Percentiles rank a stretch among this genome's conserved stretches.
phyloP scores from a whole-genome alignment of 441 rosid genomes.

The Erodium texanum region DNA sequence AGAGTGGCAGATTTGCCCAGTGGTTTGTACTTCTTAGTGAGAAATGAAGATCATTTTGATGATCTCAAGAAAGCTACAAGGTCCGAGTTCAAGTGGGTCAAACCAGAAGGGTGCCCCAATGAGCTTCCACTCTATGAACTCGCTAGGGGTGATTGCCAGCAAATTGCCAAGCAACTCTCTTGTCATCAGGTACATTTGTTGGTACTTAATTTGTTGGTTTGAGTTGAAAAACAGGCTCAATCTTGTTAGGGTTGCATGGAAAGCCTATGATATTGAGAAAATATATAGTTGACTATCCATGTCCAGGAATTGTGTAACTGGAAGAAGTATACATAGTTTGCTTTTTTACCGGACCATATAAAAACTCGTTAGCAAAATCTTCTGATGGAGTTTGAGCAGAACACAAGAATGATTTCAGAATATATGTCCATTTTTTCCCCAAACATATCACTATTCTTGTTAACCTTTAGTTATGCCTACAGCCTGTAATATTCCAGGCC shows the following conservation, averaged over 20 bases:
- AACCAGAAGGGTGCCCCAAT: conserved; percentile 70
- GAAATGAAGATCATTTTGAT: conserved; percentile 66
- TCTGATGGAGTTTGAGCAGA: neutral
- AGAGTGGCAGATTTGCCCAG: conserved; percentile 55
- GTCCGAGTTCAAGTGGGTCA: conserved; percentile 59
- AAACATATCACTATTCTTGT: neutral
- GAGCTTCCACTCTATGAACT: conserved; percentile 66
- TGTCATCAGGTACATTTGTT: conserved; percentile 61
- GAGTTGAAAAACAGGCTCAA: neutral
- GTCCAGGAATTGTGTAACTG: no score
- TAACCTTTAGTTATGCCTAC: neutral
- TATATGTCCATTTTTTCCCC: no score
- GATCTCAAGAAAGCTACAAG: conserved; percentile 45
- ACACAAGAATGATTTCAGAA: neutral
- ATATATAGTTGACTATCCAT: no score
- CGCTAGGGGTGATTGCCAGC: conserved; percentile 44
- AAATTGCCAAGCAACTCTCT: conserved; percentile 55
- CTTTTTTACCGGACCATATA: neutral
- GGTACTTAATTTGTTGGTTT: neutral
- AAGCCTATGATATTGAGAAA: neutral
- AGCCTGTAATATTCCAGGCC: neutral
- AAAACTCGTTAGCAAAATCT: neutral
- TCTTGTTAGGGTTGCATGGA: neutral
- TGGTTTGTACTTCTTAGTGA: conserved; percentile 74
- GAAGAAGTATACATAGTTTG: no score